These are phyloP conservation scores for Ormosia emarginata DNA, from an alignment of 306 rosid genomes.

Conservation along the genomic window DNA sequence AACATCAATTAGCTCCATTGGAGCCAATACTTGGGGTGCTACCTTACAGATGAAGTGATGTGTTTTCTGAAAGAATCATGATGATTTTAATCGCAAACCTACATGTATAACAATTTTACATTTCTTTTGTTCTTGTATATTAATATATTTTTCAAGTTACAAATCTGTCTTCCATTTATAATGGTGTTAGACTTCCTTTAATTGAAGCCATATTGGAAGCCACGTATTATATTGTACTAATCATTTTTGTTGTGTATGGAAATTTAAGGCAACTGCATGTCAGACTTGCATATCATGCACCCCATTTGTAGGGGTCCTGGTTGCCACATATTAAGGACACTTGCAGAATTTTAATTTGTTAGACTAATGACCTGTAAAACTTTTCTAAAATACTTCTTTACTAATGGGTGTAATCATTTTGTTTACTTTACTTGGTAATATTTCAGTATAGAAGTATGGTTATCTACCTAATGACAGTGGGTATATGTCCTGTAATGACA, in stretches of 20 bases:
- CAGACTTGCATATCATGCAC: neutral
- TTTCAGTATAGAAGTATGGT: too few relatives aligned
- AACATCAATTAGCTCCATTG: constrained; percentile 65
- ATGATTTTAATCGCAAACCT: neutral
- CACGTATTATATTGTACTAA: neutral
- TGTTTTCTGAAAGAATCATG: neutral
- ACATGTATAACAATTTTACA: neutral
- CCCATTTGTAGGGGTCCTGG: neutral
- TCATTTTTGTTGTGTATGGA: neutral
- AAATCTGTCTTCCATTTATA: neutral
- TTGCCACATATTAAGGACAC: neutral
- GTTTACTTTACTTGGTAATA: too few relatives aligned
- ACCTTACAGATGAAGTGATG: constrained; percentile 52
- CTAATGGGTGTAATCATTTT: neutral
- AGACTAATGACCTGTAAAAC: too few relatives aligned
- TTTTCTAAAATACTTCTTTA: too few relatives aligned
- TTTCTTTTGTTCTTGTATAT: neutral
- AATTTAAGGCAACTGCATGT: neutral
- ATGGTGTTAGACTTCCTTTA: neutral
- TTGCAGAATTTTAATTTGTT: neutral
- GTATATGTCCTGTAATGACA: too few relatives aligned
- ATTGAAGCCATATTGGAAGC: neutral
- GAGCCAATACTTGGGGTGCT: constrained; percentile 71
- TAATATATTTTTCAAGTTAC: neutral
- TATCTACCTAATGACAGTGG: too few relatives aligned